These are phyloP conservation scores for Penicillium sp. DNA, from an alignment of 2,329 filamentous ascomycete species.

Conservation along the genomic window DNA sequence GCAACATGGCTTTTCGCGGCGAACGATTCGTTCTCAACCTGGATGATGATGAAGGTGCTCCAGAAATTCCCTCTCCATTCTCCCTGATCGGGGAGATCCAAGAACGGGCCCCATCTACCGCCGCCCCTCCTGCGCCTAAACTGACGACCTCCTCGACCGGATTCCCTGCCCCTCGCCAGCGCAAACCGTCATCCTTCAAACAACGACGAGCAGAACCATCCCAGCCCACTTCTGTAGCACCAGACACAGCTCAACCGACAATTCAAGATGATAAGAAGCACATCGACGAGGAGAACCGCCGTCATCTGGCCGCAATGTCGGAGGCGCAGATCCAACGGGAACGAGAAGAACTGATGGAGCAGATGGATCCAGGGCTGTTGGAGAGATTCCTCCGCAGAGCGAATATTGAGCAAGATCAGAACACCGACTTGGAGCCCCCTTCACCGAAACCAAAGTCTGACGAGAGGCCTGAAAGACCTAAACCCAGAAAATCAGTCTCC, in stretches of 20 bases:
- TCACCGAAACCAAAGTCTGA: background rate
- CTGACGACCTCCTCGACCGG: conserved; percentile 56
- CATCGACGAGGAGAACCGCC: conserved; percentile 80
- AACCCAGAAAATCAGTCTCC: conserved; percentile 33
- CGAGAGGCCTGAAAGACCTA: conserved; percentile 11
- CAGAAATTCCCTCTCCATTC: conserved; percentile 21
- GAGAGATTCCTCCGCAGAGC: conserved; percentile 72
- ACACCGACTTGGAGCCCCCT: conserved; percentile 7
- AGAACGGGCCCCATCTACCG: conserved; percentile 61
- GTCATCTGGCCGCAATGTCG: conserved; percentile 72
- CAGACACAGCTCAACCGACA: conserved; percentile 9
- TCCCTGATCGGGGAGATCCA: conserved; percentile 68
- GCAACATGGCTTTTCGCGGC: conserved; percentile 52
- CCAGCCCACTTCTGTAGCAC: conserved; percentile 21
- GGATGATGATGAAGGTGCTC: conserved; percentile 48
- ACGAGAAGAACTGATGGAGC: conserved; percentile 72
- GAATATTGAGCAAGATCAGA: conserved; percentile 63
- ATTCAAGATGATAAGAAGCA: conserved; percentile 57
- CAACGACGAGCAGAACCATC: conserved; percentile 52
- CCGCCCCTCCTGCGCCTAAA: conserved; percentile 47
- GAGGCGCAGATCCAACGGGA: conserved; percentile 76
- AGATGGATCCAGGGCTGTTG: conserved; percentile 69
- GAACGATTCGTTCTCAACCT: conserved; percentile 61
- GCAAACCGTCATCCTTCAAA: conserved; percentile 75
- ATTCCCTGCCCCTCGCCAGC: conserved; percentile 85